Conservation (phyloP, 768 basidiomycete genomes). For the Podaxis carcinomalis region DNA sequence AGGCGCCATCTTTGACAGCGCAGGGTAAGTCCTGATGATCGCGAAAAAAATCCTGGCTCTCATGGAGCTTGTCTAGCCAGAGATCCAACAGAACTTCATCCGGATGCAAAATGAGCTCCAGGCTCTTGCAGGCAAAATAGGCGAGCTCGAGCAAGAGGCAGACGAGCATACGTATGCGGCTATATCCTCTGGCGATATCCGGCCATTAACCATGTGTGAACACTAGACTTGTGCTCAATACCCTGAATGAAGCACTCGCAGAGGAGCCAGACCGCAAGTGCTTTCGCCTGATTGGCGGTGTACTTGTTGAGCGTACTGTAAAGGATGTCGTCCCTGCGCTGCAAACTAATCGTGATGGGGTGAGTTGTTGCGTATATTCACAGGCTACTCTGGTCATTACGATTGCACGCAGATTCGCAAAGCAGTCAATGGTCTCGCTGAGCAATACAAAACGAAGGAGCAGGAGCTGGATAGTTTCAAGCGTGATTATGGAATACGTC, state of each 20-base stretch:
- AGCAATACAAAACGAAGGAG: slow-evolving; percentile 89
- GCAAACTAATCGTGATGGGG: slow-evolving; percentile 85
- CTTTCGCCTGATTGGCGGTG: slow-evolving; percentile 93
- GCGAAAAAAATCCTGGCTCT: slow-evolving; percentile 18
- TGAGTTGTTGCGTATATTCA: slow-evolving; percentile 22
- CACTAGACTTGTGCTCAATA: slow-evolving; percentile 79
- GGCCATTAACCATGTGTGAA: slow-evolving; percentile 1
- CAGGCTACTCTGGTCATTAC: slow-evolving; percentile 13
- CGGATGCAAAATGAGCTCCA: slow-evolving; percentile 87
- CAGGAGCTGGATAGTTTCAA: slow-evolving; percentile 79
- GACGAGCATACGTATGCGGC: slow-evolving; percentile 86
- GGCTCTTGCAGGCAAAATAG: slow-evolving; percentile 89
- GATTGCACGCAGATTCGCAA: slow-evolving; percentile 62
- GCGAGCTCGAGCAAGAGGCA: slow-evolving; percentile 91
- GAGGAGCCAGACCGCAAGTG: slow-evolving; percentile 90
- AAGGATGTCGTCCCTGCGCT: slow-evolving; percentile 90
- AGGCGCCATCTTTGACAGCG: slow-evolving; percentile 54
- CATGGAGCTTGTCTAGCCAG: slow-evolving; percentile 53
- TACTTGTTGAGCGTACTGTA: slow-evolving; percentile 93
- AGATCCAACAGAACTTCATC: slow-evolving; percentile 79
- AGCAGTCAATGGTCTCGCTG: slow-evolving; percentile 70
- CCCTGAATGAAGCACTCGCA: slow-evolving; percentile 77
- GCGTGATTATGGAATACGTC: slow-evolving; percentile 70
- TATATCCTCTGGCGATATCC: neutral
- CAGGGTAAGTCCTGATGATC: slow-evolving; percentile 53